phyloP scores from a whole-genome alignment of 495 filamentous ascomycete species.

The Thermothielavioides terrestris region DNA sequence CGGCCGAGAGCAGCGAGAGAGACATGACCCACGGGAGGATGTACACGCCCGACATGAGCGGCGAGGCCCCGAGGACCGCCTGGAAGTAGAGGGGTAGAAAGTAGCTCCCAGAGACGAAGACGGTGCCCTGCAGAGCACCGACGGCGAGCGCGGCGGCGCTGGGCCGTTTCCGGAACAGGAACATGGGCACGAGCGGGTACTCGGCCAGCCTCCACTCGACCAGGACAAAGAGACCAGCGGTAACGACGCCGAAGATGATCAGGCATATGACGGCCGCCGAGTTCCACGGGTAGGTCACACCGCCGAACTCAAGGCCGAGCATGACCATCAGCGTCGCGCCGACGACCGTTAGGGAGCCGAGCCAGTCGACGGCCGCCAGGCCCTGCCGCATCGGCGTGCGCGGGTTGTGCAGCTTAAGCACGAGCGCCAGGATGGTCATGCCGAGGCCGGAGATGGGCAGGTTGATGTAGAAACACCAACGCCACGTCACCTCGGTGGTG shows the following conservation, averaged over 20 bases:
- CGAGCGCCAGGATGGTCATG: conserved; percentile 56
- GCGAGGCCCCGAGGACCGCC: conserved; percentile 60
- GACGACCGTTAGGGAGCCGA: conserved; percentile 59
- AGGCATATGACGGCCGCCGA: conserved; percentile 70
- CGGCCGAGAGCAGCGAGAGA: conserved; percentile 56
- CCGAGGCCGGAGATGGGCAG: conserved; percentile 68
- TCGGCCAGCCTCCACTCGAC: conserved; percentile 65
- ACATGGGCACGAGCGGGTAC: conserved; percentile 68
- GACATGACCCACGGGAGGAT: conserved; percentile 65
- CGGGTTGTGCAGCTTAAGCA: conserved; percentile 68
- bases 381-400: conserved; percentile 62
- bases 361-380: conserved; percentile 68
- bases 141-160: conserved; percentile 51
- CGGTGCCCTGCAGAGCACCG: conserved; percentile 58
- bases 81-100: conserved; percentile 76
- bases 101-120: conserved; percentile 67
- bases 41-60: conserved; percentile 72
- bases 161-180: conserved; percentile 52
- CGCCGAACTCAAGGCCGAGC: conserved; percentile 71
- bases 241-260: conserved; percentile 62
- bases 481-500: conserved; percentile 44
- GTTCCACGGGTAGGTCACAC: conserved; percentile 64
- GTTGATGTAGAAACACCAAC: conserved; percentile 72
- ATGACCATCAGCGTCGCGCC: conserved; percentile 77
- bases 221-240: conserved; percentile 53